A percentile compares a stretch with the other conserved stretches of the same genome.
phyloP scores from a whole-genome alignment of 345 rosid species.

The Brassica juncea region DNA sequence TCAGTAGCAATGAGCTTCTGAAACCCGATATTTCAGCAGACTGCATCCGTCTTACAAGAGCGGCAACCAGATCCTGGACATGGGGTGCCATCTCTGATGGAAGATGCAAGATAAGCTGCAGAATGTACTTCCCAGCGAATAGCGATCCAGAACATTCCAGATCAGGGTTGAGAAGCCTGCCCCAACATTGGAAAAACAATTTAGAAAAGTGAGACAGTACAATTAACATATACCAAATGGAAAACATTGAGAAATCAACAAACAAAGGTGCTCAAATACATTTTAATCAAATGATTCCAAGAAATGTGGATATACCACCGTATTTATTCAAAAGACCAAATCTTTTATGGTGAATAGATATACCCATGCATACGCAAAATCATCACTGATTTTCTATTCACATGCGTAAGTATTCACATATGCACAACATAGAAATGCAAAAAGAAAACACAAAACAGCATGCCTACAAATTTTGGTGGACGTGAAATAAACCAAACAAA shows the following conservation, averaged over 20 bases:
- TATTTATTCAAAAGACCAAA: background rate
- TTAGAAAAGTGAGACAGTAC: constrained; percentile 14
- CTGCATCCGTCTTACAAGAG: constrained; percentile 86
- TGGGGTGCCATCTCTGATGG: constrained; percentile 87
- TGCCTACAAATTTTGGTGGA: constrained; percentile 17
- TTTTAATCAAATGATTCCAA: constrained; percentile 7
- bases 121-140: constrained; percentile 80
- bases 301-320: constrained; percentile 9
- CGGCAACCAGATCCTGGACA: constrained; percentile 68
- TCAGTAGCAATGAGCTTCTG: constrained; percentile 75
- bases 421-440: constrained; percentile 20
- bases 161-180: constrained; percentile 89
- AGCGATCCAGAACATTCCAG: constrained; percentile 94
- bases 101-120: constrained; percentile 92
- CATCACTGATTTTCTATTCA: background rate
- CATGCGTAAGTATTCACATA: constrained; percentile 20
- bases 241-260: constrained; percentile 21
- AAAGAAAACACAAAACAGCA: constrained; percentile 12
- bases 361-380: background rate
- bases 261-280: constrained; percentile 20
- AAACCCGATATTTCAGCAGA: constrained; percentile 76
- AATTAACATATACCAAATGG: constrained; percentile 1
- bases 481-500: constrained; percentile 15
- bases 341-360: constrained; percentile 9
- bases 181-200: constrained; percentile 23